Evolutionary conservation across 495 filamentous ascomycete genomes (phyloP).

Genomic region (Lasiosphaeria miniovina): DNA sequence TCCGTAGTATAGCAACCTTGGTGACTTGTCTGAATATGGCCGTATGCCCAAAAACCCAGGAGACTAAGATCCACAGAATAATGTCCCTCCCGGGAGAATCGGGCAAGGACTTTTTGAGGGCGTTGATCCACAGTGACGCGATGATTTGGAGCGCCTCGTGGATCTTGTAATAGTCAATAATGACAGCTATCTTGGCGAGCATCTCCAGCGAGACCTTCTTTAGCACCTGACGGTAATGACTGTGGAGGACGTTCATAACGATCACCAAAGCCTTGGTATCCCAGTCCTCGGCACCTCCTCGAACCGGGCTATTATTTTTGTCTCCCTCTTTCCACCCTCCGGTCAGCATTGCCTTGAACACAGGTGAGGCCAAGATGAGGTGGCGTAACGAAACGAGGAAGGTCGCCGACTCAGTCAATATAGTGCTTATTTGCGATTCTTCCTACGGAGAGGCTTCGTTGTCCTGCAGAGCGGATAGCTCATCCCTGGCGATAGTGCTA

Average conservation of each 20-base stretch:
- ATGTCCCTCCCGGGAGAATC: too few species aligned
- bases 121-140: too few species aligned
- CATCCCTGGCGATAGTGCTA: not conserved
- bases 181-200: constrained; percentile 42
- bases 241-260: constrained; percentile 48
- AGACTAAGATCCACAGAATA: too few species aligned
- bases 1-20: too few species aligned
- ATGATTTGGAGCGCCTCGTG: too few species aligned
- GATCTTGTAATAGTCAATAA: constrained; percentile 49
- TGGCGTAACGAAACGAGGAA: constrained; percentile 15
- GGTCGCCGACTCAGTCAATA: not conserved
- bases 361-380: constrained; percentile 11
- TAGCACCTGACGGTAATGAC: constrained; percentile 34
- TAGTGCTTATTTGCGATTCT: too few species aligned
- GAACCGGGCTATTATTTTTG: not conserved
- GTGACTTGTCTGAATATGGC: too few species aligned
- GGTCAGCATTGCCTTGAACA: constrained; percentile 13
- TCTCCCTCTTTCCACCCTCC: constrained; percentile 10
- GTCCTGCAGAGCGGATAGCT: too few species aligned
- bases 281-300: constrained; percentile 13
- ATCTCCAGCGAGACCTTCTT: constrained; percentile 33
- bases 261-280: constrained; percentile 40
- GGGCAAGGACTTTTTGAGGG: too few species aligned
- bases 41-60: too few species aligned
- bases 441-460: too few species aligned